Conservation (phyloP, 352 stramenopile genomes). For the Phytophthora idaei region DNA sequence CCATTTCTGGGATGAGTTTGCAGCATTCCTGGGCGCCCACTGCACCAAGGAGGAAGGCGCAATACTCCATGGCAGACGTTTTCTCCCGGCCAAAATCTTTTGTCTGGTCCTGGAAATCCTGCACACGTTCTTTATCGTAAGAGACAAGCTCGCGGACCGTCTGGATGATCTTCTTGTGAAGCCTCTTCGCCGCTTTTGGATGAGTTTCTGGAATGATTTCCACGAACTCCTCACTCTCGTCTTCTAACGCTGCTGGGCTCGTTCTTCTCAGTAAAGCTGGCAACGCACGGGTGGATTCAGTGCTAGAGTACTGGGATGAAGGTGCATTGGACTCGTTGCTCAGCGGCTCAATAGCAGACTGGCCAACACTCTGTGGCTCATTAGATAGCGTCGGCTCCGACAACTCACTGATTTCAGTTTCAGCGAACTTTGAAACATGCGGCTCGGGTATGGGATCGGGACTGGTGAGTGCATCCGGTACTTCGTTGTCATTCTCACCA, state of each 20-base stretch:
- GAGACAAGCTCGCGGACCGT: slow-evolving; percentile 64
- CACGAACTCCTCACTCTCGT: slow-evolving; percentile 61
- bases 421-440: slow-evolving; percentile 16
- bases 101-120: slow-evolving; percentile 81
- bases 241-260: slow-evolving; percentile 39
- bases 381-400: slow-evolving; percentile 8
- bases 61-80: slow-evolving; percentile 75
- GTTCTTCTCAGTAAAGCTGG: slow-evolving; percentile 30
- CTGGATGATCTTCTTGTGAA: slow-evolving; percentile 78
- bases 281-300: slow-evolving; percentile 3
- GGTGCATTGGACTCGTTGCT: slow-evolving; percentile 20
- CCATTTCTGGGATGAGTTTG: slow-evolving; percentile 79
- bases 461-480: not conserved
- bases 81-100: slow-evolving; percentile 78
- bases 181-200: slow-evolving; percentile 61
- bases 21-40: slow-evolving; percentile 73
- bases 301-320: slow-evolving; percentile 30
- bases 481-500: slow-evolving; percentile 14
- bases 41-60: slow-evolving; percentile 71
- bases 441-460: slow-evolving; percentile 1
- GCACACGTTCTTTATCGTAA: slow-evolving; percentile 74
- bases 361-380: slow-evolving; percentile 16
- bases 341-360: slow-evolving; percentile 19
- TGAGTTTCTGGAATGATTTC: slow-evolving; percentile 60
- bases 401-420: slow-evolving; percentile 8